Evolutionary conservation across 805 yeast genomes (phyloP).

Genomic region (Schwanniomyces occidentalis): DNA sequence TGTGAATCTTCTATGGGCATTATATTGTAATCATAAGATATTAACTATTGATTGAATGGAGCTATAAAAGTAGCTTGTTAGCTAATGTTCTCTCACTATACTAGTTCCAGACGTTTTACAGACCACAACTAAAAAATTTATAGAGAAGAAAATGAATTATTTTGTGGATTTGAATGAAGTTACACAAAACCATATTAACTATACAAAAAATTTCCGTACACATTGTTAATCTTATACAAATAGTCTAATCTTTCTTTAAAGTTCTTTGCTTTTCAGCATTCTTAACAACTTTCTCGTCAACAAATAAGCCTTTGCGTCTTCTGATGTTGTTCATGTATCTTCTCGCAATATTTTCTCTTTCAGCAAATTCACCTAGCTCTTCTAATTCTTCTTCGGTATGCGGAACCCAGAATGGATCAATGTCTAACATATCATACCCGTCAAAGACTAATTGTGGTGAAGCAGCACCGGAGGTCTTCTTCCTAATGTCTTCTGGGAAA

Average conservation of each 20-base stretch:
- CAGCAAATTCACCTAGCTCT: slow-evolving; percentile 89
- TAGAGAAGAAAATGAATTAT: no score
- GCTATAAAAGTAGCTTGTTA: no score
- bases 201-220: no score
- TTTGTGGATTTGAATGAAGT: no score
- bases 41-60: not conserved
- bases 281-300: slow-evolving; percentile 86
- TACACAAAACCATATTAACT: no score
- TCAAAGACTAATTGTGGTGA: slow-evolving; percentile 91
- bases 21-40: slow-evolving; percentile 6
- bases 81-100: no score
- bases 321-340: slow-evolving; percentile 81
- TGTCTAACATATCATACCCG: slow-evolving; percentile 82
- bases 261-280: slow-evolving; percentile 95
- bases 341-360: slow-evolving; percentile 87
- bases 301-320: slow-evolving; percentile 82
- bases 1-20: slow-evolving; percentile 8
- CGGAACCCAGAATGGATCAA: slow-evolving; percentile 99
- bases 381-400: slow-evolving; percentile 95
- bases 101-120: no score
- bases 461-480: slow-evolving; percentile 94
- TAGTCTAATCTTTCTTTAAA: slow-evolving; percentile 67
- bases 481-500: slow-evolving; percentile 90
- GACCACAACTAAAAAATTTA: no score
- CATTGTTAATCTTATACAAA: no score